Conservation (phyloP, 2,329 filamentous ascomycete genomes). For the Cucurbitaria berberidis region DNA sequence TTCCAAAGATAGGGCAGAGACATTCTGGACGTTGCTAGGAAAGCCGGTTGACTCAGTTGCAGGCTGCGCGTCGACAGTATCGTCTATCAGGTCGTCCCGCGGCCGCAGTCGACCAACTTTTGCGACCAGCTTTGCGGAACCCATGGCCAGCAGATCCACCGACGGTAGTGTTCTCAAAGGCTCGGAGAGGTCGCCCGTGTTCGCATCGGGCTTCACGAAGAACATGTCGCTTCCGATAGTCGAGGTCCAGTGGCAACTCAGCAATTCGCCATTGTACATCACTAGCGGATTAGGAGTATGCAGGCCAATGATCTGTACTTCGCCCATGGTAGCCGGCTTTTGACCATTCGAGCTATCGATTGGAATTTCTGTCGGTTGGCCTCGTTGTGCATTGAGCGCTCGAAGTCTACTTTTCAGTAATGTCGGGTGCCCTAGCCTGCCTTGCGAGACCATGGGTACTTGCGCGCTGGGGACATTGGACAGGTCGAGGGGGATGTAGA, state of each 20-base stretch:
- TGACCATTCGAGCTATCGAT: slow-evolving; percentile 17
- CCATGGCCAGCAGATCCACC: slow-evolving; percentile 75
- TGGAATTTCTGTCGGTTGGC: slow-evolving; percentile 14
- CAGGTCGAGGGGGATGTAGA: slow-evolving; percentile 67
- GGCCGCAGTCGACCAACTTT: slow-evolving; percentile 64
- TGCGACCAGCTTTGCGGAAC: slow-evolving; percentile 72
- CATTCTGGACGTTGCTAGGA: background rate
- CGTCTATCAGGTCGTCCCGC: slow-evolving; percentile 34
- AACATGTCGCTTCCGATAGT: slow-evolving; percentile 85
- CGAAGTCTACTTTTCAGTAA: slow-evolving; percentile 38
- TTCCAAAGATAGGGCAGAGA: background rate
- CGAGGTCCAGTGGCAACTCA: slow-evolving; percentile 80
- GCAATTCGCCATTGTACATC: slow-evolving; percentile 78
- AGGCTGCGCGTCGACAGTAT: slow-evolving; percentile 4
- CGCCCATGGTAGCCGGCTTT: slow-evolving; percentile 34
- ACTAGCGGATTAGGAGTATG: slow-evolving; percentile 78
- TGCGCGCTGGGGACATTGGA: slow-evolving; percentile 47
- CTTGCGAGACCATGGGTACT: slow-evolving; percentile 21
- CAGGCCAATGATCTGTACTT: slow-evolving; percentile 82
- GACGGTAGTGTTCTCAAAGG: slow-evolving; percentile 61
- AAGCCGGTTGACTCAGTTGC: slow-evolving; percentile 2
- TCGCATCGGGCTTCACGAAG: slow-evolving; percentile 56
- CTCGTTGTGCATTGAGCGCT: slow-evolving; percentile 33
- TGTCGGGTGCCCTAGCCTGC: slow-evolving; percentile 31
- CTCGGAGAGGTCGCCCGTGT: slow-evolving; percentile 28